Conservation (phyloP, 306 rosid genomes). For the Leucaena leucocephala region DNA sequence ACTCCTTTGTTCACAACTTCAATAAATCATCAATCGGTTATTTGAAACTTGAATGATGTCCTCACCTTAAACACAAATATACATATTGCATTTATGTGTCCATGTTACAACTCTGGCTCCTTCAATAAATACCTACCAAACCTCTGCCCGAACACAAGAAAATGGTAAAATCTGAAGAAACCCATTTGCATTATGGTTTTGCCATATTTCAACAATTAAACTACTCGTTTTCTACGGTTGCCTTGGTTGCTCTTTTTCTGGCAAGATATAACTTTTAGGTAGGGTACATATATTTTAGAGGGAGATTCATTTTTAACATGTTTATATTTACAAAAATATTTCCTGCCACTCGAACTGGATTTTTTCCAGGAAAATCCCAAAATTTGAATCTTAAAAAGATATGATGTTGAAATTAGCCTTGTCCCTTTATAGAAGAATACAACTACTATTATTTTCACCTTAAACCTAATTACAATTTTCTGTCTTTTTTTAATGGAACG, state of each 20-base stretch:
- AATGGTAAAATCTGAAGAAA: background rate
- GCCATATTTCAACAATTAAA: background rate
- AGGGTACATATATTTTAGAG: background rate
- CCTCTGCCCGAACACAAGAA: background rate
- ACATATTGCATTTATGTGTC: background rate
- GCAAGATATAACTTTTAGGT: background rate
- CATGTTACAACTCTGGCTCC: conserved; percentile 1
- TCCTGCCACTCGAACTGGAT: background rate
- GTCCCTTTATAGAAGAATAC: background rate
- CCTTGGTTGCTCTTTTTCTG: background rate
- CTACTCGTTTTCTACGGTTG: background rate
- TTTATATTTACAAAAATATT: background rate
- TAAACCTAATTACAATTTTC: background rate
- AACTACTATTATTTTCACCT: background rate
- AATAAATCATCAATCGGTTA: no score
- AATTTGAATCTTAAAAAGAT: background rate
- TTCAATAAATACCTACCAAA: conserved; percentile 14
- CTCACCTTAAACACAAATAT: background rate
- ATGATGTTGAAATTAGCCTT: background rate
- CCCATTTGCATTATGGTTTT: background rate
- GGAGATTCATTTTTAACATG: background rate
- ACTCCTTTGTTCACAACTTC: no score
- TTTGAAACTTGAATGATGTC: background rate
- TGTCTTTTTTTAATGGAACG: background rate
- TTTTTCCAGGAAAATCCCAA: background rate